Percentiles rank a stretch among this genome's conserved stretches.
These are phyloP conservation scores for Coniophora puteana DNA, from an alignment of 1,284 basidiomycete species.

Conservation along the genomic window DNA sequence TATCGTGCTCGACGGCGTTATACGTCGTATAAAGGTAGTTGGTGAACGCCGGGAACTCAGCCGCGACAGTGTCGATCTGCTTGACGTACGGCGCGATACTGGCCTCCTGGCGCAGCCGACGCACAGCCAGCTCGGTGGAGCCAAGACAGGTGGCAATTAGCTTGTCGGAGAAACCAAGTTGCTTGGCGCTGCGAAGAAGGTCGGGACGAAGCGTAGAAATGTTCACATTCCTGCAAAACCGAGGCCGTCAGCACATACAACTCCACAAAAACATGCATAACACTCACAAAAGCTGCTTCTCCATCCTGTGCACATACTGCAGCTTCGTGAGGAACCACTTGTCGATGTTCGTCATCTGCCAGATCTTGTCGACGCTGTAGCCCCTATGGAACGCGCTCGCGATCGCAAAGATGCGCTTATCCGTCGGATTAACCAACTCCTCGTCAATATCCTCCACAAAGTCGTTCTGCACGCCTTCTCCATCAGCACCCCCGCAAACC, in stretches of 20 bases:
- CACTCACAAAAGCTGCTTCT: constrained; percentile 67
- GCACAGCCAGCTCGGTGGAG: constrained; percentile 88
- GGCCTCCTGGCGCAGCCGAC: constrained; percentile 81
- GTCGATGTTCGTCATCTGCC: constrained; percentile 97
- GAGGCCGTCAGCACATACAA: constrained; percentile 8
- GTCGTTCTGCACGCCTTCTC: constrained; percentile 57
- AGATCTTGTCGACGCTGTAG: constrained; percentile 93
- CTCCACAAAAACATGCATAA: background rate
- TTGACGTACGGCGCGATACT: constrained; percentile 92
- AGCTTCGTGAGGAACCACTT: constrained; percentile 96
- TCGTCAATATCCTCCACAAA: constrained; percentile 82
- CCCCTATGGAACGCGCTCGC: constrained; percentile 86
- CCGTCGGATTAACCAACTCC: constrained; percentile 85
- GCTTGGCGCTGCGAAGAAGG: constrained; percentile 84
- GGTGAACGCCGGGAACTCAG: constrained; percentile 97
- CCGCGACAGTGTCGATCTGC: constrained; percentile 98
- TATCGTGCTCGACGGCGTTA: constrained; percentile 91
- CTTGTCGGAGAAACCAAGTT: constrained; percentile 94
- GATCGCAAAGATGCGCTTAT: constrained; percentile 91
- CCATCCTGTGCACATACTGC: constrained; percentile 79
- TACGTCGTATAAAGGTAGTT: constrained; percentile 99
- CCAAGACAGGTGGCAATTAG: constrained; percentile 81
- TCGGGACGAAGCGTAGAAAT: constrained; percentile 66
- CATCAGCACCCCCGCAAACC: too few species aligned
- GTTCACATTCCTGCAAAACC: constrained; percentile 53